These are phyloP conservation scores for Earliella scabrosa DNA, from an alignment of 1,284 basidiomycete genomes.

Conservation along the genomic window DNA sequence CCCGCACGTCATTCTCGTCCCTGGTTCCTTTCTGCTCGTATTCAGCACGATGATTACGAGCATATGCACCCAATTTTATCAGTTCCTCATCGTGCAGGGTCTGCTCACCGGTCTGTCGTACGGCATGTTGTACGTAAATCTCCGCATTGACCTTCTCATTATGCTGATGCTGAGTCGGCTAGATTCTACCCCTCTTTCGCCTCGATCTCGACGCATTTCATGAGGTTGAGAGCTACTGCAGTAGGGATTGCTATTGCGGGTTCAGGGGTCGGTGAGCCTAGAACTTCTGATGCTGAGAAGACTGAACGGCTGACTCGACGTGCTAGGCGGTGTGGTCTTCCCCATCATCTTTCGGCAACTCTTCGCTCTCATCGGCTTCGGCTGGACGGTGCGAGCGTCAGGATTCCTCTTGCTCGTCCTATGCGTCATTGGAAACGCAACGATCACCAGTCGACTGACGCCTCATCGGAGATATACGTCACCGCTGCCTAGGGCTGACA, in stretches of 20 bases:
- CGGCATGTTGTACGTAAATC: slow-evolving; percentile 37
- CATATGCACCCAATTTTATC: slow-evolving; percentile 38
- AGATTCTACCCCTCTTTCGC: slow-evolving; percentile 36
- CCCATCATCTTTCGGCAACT: slow-evolving; percentile 66
- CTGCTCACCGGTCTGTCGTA: slow-evolving; percentile 41
- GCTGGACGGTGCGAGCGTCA: slow-evolving; percentile 53
- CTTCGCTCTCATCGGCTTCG: slow-evolving; percentile 59
- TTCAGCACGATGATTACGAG: slow-evolving; percentile 42
- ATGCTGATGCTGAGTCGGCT: not conserved
- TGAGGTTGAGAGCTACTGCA: slow-evolving; percentile 58
- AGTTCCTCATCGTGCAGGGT: slow-evolving; percentile 43
- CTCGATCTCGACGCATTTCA: slow-evolving; percentile 51
- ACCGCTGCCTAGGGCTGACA: slow-evolving; percentile 30
- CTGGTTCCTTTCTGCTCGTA: slow-evolving; percentile 37
- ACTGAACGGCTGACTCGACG: no score
- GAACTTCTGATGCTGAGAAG: not conserved
- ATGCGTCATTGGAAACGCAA: slow-evolving; percentile 31
- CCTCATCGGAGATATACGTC: slow-evolving; percentile 10
- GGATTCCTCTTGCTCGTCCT: slow-evolving; percentile 38
- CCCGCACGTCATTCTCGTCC: slow-evolving; percentile 34
- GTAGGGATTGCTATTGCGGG: slow-evolving; percentile 49
- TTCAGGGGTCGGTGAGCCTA: slow-evolving; percentile 34
- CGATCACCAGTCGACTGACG: slow-evolving; percentile 32
- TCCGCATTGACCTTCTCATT: not conserved
- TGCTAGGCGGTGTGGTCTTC: slow-evolving; percentile 73